Conservation (phyloP, 192 early-diverging fungal genomes). For the Oehlia diaphana region DNA sequence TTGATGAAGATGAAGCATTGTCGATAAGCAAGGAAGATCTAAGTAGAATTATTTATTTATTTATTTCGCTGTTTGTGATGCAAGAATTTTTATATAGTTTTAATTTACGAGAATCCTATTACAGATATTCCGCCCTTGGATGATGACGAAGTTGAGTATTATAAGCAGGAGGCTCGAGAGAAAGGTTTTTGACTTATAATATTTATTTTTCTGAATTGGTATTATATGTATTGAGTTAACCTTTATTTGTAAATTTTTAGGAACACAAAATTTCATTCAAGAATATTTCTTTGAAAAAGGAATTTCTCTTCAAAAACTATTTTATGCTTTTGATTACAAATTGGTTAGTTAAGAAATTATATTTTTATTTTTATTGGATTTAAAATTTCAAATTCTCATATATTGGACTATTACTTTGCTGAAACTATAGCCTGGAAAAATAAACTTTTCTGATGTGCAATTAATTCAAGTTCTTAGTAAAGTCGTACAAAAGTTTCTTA, state of each 20-base stretch:
- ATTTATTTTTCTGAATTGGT: not conserved
- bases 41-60: slow-evolving; percentile 3
- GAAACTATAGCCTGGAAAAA: slow-evolving; percentile 34
- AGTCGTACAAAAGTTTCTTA: slow-evolving; percentile 55
- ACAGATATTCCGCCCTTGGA: slow-evolving; percentile 26
- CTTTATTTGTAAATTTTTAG: slow-evolving; percentile 30
- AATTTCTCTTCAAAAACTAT: slow-evolving; percentile 55
- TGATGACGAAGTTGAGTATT: slow-evolving; percentile 40
- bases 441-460: slow-evolving; percentile 55
- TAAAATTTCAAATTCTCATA: slow-evolving; percentile 9
- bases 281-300: slow-evolving; percentile 55
- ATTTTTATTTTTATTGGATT: not conserved
- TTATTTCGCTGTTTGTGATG: not conserved
- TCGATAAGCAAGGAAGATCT: not conserved
- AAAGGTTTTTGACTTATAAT: slow-evolving; percentile 8
- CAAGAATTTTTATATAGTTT: not conserved
- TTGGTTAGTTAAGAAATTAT: slow-evolving; percentile 34
- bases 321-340: slow-evolving; percentile 61
- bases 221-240: not conserved
- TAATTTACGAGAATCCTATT: not conserved
- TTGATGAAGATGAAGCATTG: slow-evolving; percentile 2
- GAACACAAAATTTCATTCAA: slow-evolving; percentile 61
- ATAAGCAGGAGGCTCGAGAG: slow-evolving; percentile 20
- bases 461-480: slow-evolving; percentile 58
- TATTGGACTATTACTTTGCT: not conserved